Percentiles rank a stretch among this genome's conserved stretches.
phyloP scores from a whole-genome alignment of 2,329 filamentous ascomycete species.

The Fusarium circinatum region DNA sequence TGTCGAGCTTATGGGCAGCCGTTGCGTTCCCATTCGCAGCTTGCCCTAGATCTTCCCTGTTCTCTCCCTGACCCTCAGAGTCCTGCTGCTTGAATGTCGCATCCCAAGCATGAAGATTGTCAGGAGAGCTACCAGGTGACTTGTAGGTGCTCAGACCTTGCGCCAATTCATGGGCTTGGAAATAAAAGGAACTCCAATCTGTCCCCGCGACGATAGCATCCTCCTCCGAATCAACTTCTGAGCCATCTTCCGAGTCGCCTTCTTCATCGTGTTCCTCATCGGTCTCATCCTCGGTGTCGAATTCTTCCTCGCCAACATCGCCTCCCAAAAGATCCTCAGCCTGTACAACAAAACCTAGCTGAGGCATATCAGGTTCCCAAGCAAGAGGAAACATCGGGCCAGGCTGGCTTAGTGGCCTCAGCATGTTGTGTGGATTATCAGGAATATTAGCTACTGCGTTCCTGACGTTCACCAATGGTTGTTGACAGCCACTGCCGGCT shows the following conservation, averaged over 20 bases:
- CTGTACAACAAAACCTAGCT: slow-evolving; percentile 11
- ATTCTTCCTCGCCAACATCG: slow-evolving; percentile 27
- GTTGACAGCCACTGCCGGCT: slow-evolving; percentile 16
- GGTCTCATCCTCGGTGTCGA: slow-evolving; percentile 32
- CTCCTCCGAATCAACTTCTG: slow-evolving; percentile 25
- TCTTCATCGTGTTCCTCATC: slow-evolving; percentile 32
- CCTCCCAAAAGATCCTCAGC: slow-evolving; percentile 18
- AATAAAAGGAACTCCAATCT: slow-evolving; percentile 17
- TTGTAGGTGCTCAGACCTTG: not conserved
- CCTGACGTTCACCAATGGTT: slow-evolving; percentile 43
- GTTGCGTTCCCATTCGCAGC: not conserved
- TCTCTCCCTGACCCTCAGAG: not conserved
- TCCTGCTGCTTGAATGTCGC: slow-evolving; percentile 10
- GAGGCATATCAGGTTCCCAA: slow-evolving; percentile 22
- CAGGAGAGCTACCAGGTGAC: not conserved
- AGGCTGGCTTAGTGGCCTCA: not conserved
- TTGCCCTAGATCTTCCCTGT: not conserved
- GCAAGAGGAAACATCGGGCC: slow-evolving; percentile 7
- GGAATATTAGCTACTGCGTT: slow-evolving; percentile 41
- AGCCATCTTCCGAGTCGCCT: slow-evolving; percentile 23
- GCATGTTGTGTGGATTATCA: slow-evolving; percentile 46
- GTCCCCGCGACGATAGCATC: slow-evolving; percentile 1
- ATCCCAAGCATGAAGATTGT: slow-evolving; percentile 27
- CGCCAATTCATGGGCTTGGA: not conserved
- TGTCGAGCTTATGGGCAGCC: slow-evolving; percentile 38